Evolutionary conservation across 352 stramenopile genomes (phyloP).

Genomic region (Phytophthora macrochlamydospora): DNA sequence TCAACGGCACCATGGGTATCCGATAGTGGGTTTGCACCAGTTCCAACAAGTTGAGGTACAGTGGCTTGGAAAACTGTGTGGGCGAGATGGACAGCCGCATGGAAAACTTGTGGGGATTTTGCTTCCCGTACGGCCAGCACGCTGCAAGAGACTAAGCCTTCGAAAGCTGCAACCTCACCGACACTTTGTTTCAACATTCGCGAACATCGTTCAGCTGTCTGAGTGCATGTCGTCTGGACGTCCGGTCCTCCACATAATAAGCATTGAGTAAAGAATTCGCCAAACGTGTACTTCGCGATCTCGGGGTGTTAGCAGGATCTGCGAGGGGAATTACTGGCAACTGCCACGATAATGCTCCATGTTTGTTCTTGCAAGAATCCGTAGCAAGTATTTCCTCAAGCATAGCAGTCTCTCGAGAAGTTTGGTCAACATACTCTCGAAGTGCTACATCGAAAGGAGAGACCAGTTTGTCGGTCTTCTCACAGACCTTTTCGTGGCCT

Average conservation of each 20-base stretch:
- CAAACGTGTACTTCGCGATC: slow-evolving; percentile 53
- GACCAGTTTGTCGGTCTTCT: background rate
- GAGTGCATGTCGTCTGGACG: slow-evolving; percentile 28
- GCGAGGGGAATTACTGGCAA: slow-evolving; percentile 19
- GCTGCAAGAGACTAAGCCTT: slow-evolving; percentile 50
- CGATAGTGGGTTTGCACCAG: background rate
- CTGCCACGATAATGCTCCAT: slow-evolving; percentile 20
- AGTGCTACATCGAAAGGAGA: slow-evolving; percentile 28
- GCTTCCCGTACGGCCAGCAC: slow-evolving; percentile 33
- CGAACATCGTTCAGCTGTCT: slow-evolving; percentile 41
- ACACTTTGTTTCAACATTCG: slow-evolving; percentile 23
- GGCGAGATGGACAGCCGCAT: slow-evolving; percentile 43
- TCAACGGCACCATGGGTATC: background rate
- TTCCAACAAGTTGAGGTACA: background rate
- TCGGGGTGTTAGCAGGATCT: slow-evolving; percentile 32
- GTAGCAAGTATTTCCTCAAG: slow-evolving; percentile 23
- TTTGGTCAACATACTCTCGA: slow-evolving; percentile 27
- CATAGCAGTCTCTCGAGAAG: slow-evolving; percentile 17
- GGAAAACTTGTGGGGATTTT: slow-evolving; percentile 35
- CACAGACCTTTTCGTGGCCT: background rate
- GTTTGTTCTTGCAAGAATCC: background rate
- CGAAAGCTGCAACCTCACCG: slow-evolving; percentile 31
- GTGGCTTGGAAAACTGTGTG: slow-evolving; percentile 40
- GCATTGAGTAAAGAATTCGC: slow-evolving; percentile 55
- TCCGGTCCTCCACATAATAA: slow-evolving; percentile 28